Evolutionary conservation across 2,329 filamentous ascomycete genomes (phyloP).

Genomic region (Huntiella omanensis): DNA sequence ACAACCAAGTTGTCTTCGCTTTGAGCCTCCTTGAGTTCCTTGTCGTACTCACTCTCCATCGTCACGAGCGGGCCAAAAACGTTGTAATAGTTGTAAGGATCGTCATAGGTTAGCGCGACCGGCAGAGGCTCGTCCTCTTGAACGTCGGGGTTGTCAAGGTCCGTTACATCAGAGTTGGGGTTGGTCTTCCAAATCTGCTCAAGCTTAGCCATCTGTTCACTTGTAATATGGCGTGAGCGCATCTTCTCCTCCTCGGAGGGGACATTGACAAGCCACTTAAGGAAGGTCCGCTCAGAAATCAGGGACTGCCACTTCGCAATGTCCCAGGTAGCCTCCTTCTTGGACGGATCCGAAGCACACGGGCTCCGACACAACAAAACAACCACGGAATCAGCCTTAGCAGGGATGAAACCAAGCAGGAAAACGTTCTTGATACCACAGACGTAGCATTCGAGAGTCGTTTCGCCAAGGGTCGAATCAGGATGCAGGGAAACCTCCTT

Average conservation of each 20-base stretch:
- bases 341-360: constrained; percentile 82
- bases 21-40: constrained; percentile 95
- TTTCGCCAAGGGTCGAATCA: constrained; percentile 81
- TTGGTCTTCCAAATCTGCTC: constrained; percentile 99
- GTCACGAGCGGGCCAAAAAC: constrained; percentile 96
- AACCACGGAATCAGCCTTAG: constrained; percentile 95
- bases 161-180: constrained; percentile 66
- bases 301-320: constrained; percentile 93
- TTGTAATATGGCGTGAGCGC: constrained; percentile 77
- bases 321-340: constrained; percentile 99
- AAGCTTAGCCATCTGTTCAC: constrained; percentile 85
- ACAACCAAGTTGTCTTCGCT: constrained; percentile 91
- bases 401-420: constrained; percentile 89
- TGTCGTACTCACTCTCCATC: constrained; percentile 98
- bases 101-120: constrained; percentile 83
- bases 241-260: constrained; percentile 92
- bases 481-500: constrained; percentile 98
- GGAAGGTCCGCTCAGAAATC: constrained; percentile 88
- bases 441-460: constrained; percentile 95
- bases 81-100: constrained; percentile 97
- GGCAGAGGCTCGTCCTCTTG: constrained; percentile 91
- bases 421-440: constrained; percentile 99
- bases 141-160: constrained; percentile 40
- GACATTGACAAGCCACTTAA: constrained; percentile 77
- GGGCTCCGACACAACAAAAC: constrained; percentile 92